Base-by-base conservation (phyloP, 2,329 filamentous ascomycete species). In the Xylariaceae sp. region DNA sequence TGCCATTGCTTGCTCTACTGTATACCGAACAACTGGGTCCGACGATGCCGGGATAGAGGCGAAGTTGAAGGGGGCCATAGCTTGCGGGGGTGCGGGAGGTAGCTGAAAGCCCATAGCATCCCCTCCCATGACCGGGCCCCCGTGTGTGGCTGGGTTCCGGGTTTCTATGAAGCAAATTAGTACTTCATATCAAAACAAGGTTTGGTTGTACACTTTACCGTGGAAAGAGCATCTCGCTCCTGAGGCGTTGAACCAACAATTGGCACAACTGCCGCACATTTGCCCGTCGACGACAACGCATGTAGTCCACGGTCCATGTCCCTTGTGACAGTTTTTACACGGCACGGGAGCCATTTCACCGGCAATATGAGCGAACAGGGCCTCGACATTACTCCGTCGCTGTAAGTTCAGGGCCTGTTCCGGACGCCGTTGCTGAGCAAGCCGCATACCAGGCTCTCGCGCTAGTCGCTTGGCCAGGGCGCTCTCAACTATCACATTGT, bases 201-300 rank as follows among this genome's bases (percentile, higher is more conserved):
- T 1, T 19, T 14, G 14, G 12, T 33, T 6, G 29, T 40, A 37
- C 4, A 1, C 26, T 69, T 62, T 73, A 85, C 83, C 82, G 57
- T 86, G 84, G 66, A 85, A 86, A 12, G 82, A 85, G 59, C 84
- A 87, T 47, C 83, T 73, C 8, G 82, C 78, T 8, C 83, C 83
- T 47, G 82, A 85, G 6, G 83, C 83, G 54, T 87, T 87, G 70
- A 83, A 86, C 83, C 84, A 86, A 68, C 84, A 87, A 66, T 87
- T 87, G 55, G 83, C 79, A 60, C 84, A 87, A 65, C 82, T 85
- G 8, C 84, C 83, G 56, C 82, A 85, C 81, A 86, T 82, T 66
- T 84, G 81, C 1, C 83, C 83, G 44, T 81, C 79, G 19, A 83
- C 80, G n/a, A 85, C 74, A n/a, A 87, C 76, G 61, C 84, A 87